These are phyloP conservation scores for Thalia dealbata DNA, from an alignment of 176 grass and related monocot species.

Conservation along the genomic window DNA sequence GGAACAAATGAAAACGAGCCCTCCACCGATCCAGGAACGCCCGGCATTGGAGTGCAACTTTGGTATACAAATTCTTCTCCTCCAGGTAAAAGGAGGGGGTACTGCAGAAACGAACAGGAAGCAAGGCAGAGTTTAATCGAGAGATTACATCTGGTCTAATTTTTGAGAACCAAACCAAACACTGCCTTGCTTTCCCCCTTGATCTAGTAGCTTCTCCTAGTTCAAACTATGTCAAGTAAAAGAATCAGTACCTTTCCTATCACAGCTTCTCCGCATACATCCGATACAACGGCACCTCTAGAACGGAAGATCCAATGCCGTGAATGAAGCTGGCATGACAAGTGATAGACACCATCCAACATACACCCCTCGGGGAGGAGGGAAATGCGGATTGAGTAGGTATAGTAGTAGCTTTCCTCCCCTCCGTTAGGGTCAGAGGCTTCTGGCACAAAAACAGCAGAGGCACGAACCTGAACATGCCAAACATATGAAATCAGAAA, in stretches of 20 bases:
- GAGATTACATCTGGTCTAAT: background rate
- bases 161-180: background rate
- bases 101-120: constrained; percentile 42
- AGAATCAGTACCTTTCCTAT: constrained; percentile 56
- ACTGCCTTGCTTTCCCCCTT: background rate
- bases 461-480: constrained; percentile 55
- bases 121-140: background rate
- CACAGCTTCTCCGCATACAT: constrained; percentile 64
- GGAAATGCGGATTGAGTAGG: constrained; percentile 81
- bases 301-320: constrained; percentile 73
- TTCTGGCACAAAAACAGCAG: constrained; percentile 79
- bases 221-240: constrained; percentile 11
- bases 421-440: background rate
- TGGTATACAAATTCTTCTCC: constrained; percentile 85
- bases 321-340: constrained; percentile 64
- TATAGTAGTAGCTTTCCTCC: constrained; percentile 20
- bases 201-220: background rate
- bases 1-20: constrained; percentile 85
- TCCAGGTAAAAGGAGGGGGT: constrained; percentile 49
- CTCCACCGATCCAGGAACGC: constrained; percentile 57
- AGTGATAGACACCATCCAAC: constrained; percentile 53
- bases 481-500: background rate
- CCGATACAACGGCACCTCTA: constrained; percentile 26
- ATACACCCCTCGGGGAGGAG: constrained; percentile 73
- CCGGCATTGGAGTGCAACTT: constrained; percentile 44